Evolutionary conservation across 2,329 filamentous ascomycete genomes (phyloP).

Genomic region (Aspergillus candidus): DNA sequence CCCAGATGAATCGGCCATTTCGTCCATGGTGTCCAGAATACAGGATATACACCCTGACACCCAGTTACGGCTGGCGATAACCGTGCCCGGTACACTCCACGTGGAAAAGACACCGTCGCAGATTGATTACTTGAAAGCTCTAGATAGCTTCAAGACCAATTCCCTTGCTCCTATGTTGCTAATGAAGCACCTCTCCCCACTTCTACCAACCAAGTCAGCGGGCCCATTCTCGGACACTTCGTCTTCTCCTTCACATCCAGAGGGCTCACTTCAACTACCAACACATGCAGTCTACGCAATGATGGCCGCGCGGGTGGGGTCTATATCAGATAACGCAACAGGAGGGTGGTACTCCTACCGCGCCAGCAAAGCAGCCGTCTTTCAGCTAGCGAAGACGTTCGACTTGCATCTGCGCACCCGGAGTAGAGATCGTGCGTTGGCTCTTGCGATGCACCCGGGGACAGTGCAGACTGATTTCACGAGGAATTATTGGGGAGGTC

Average conservation of each 20-base stretch:
- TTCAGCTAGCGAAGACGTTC: slow-evolving; percentile 63
- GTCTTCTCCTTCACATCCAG: slow-evolving; percentile 10
- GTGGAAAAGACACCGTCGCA: slow-evolving; percentile 66
- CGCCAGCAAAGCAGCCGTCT: slow-evolving; percentile 68
- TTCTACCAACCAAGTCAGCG: slow-evolving; percentile 58
- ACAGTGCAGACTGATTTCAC: slow-evolving; percentile 73
- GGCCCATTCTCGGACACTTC: slow-evolving; percentile 24
- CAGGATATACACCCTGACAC: slow-evolving; percentile 47
- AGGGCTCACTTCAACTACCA: slow-evolving; percentile 38
- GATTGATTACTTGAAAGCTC: slow-evolving; percentile 55
- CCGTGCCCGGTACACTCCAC: slow-evolving; percentile 64
- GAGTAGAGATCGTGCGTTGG: slow-evolving; percentile 58
- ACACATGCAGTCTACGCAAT: slow-evolving; percentile 60
- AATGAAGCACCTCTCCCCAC: slow-evolving; percentile 66
- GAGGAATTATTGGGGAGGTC: slow-evolving; percentile 63
- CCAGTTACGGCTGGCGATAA: slow-evolving; percentile 64
- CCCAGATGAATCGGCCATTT: slow-evolving; percentile 58
- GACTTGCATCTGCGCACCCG: slow-evolving; percentile 59
- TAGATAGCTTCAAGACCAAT: slow-evolving; percentile 69
- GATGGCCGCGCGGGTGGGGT: slow-evolving; percentile 73
- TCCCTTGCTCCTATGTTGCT: slow-evolving; percentile 67
- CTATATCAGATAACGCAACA: slow-evolving; percentile 62
- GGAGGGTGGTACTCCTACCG: slow-evolving; percentile 83
- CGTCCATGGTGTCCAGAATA: slow-evolving; percentile 50
- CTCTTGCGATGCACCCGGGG: slow-evolving; percentile 69